phyloP scores from a whole-genome alignment of 768 basidiomycete species.

The Lactarius psammicola region DNA sequence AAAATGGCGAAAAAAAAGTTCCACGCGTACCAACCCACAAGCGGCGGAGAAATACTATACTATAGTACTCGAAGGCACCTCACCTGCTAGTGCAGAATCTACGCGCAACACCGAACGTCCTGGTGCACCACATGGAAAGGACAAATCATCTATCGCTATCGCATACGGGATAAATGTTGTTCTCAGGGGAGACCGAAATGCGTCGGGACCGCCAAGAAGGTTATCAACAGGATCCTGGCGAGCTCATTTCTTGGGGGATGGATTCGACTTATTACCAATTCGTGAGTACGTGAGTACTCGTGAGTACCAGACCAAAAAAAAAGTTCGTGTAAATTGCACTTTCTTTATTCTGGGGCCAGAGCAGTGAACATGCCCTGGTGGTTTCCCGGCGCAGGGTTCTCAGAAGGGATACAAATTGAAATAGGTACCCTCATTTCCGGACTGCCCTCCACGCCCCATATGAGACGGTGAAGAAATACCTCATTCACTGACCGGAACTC shows the following conservation, averaged over 20 bases:
- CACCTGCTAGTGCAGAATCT: too few species aligned
- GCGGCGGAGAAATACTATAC: too few species aligned
- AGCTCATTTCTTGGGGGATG: constrained; percentile 3
- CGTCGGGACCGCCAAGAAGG: constrained; percentile 23
- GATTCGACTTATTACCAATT: constrained; percentile 16
- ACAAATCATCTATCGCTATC: constrained; percentile 20
- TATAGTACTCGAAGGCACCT: too few species aligned
- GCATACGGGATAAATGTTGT: constrained; percentile 23
- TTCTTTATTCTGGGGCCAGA: background rate
- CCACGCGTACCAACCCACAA: too few species aligned
- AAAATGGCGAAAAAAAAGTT: too few species aligned
- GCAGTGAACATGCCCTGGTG: constrained; percentile 27
- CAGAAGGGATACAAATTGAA: constrained; percentile 17
- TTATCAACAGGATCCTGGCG: constrained; percentile 11
- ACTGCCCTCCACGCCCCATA: constrained; percentile 27
- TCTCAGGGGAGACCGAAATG: constrained; percentile 18
- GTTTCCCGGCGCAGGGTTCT: constrained; percentile 31
- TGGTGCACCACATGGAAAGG: constrained; percentile 36
- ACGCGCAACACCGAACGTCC: constrained; percentile 38
- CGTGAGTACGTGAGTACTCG: too few species aligned
- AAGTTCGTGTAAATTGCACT: background rate
- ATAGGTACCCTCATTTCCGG: constrained; percentile 24
- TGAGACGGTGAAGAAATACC: background rate
- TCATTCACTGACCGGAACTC: background rate
- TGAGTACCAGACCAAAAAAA: background rate